Conservation (phyloP, 192 early-diverging fungal species). For the Coemansia sp. region DNA sequence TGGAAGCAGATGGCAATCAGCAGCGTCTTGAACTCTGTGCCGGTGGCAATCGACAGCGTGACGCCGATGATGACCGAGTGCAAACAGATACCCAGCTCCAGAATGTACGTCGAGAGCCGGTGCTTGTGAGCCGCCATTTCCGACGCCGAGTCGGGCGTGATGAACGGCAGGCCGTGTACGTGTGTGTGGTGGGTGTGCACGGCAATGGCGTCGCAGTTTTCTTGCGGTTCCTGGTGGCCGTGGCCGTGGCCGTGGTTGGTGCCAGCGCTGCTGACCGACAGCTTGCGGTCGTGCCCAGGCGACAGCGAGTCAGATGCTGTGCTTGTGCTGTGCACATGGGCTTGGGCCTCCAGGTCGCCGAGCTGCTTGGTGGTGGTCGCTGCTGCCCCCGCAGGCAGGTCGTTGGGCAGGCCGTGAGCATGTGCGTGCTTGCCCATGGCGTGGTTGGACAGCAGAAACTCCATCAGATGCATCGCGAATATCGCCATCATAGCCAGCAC, state of each 20-base stretch:
- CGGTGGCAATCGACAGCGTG: conserved; percentile 60
- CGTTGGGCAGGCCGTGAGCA: conserved; percentile 22
- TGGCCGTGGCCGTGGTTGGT: background rate
- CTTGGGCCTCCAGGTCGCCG: background rate
- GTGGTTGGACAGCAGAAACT: conserved; percentile 57
- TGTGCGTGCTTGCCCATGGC: conserved; percentile 42
- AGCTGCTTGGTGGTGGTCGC: background rate
- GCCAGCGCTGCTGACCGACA: background rate
- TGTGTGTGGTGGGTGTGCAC: conserved; percentile 55
- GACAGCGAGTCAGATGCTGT: too few species aligned
- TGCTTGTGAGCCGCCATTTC: conserved; percentile 8
- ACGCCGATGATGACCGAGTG: conserved; percentile 81
- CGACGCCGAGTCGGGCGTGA: conserved; percentile 6
- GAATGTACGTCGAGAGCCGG: conserved; percentile 64
- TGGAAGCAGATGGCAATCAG: conserved; percentile 69
- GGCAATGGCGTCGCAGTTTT: conserved; percentile 45
- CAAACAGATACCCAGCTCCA: conserved; percentile 75
- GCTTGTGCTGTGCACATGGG: background rate
- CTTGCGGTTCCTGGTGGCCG: background rate
- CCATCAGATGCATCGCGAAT: conserved; percentile 66
- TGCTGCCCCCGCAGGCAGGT: background rate
- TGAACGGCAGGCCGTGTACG: conserved; percentile 46
- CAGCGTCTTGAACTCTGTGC: conserved; percentile 60
- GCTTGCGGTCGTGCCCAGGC: conserved; percentile 8
- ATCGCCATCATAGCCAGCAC: conserved; percentile 66